Base-by-base conservation (phyloP, 768 basidiomycete genomes). In the Tephrocybe sp. region DNA sequence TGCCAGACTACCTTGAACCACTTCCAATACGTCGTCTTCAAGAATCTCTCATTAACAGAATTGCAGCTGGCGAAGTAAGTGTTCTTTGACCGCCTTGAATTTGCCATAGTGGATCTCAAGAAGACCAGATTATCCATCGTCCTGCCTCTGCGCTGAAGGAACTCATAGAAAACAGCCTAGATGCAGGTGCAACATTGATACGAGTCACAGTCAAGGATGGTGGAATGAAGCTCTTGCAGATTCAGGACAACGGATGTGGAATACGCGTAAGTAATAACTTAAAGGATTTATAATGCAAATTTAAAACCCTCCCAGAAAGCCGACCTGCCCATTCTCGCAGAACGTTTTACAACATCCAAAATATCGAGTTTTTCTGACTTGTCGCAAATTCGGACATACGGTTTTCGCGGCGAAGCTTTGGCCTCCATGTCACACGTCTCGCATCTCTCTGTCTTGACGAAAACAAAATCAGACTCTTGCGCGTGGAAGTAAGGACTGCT, bases 401-500 rank as follows among this genome's bases (percentile, higher is more conserved):
- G 97, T 0, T 99, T 99, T 68, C 82, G 97, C 45, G 96, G 97
- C 24, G 97, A 99, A 71, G 97, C 97, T 0, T 72, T 99, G 42
- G 97, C 96, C 2, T 95, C 93, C 11, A 92, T 99, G 53, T 95
- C 93, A 4, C 93, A 97, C 68, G 92, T 96, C 34, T 86, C 94
- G 1, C 90, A 89, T 65, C 74, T 99, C 49, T 83, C 84, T 15
- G 88, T 98, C 9, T 71, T 90, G n/a, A 97, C 93, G 4, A 98
- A 98, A 73, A 93, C 89, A 0, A 89, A 82, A 63, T 62, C 73
- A 0, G 92, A 93, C 34, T 69, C 76, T 2, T 93, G 89, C 67
- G 96, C 93, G 4, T 98, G 93, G 92, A 97, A 87, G 96, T 97
- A 64, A 66, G 94, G 71, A n/a, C n/a, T n/a, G n/a, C n/a, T n/a